phyloP scores from a whole-genome alignment of 1,139 yeast species.

The Zygoascus hellenicus region DNA sequence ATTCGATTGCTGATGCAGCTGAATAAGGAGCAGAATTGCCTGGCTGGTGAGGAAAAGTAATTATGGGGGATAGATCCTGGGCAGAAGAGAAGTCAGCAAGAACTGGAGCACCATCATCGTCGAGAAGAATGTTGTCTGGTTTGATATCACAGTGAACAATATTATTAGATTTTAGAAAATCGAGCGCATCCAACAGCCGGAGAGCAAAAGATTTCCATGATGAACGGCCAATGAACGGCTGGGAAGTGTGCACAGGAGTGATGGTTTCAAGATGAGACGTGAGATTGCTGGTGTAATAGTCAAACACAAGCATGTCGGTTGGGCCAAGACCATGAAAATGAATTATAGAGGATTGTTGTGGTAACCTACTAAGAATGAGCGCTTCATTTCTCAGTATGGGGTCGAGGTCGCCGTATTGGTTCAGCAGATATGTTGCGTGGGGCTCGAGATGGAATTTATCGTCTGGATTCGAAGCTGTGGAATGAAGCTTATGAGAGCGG shows the following conservation, averaged over 20 bases:
- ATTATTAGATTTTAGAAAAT: conserved; percentile 46
- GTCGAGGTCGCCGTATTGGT: too few species aligned
- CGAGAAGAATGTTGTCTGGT: conserved; percentile 83
- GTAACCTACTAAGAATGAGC: conserved; percentile 9
- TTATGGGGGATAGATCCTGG: conserved; percentile 5
- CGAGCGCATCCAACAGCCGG: conserved; percentile 51
- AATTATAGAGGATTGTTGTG: conserved; percentile 9
- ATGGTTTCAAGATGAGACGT: conserved; percentile 7
- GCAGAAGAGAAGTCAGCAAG: conserved; percentile 26
- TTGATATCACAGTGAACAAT: conserved; percentile 78
- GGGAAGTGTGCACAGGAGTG: conserved; percentile 2
- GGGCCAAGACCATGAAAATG: conserved; percentile 16
- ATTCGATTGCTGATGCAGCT: conserved; percentile 18
- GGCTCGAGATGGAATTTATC: too few species aligned
- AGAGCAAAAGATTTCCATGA: conserved; percentile 34
- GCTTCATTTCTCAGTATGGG: background rate
- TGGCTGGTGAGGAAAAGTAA: background rate
- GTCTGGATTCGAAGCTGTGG: too few species aligned
- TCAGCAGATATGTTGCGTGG: too few species aligned
- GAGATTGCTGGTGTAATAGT: conserved; percentile 17
- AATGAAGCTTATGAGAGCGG: too few species aligned
- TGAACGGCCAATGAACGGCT: conserved; percentile 16
- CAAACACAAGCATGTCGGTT: conserved; percentile 15
- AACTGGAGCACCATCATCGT: conserved; percentile 30
- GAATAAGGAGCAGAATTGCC: conserved; percentile 2